Percentiles rank a stretch among this genome's conserved stretches.
Evolutionary conservation across 108 stramenopile species (phyloP).

Genomic region (Cyclotella cryptica): DNA sequence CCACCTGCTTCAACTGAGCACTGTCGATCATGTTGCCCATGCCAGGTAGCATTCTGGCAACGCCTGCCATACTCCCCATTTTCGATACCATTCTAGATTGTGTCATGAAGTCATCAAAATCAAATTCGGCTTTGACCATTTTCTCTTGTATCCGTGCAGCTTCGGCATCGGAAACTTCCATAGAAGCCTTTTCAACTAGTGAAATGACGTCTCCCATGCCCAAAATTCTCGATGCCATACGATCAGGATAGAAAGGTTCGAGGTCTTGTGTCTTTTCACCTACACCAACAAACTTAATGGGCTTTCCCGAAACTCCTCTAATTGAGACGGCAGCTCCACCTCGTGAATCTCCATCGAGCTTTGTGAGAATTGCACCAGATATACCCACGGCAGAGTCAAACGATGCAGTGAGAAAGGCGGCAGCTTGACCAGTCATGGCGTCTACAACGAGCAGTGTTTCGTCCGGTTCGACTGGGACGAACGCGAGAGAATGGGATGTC

Average conservation of each 20-base stretch:
- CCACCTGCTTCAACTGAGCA: constrained; percentile 72
- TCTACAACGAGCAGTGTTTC: constrained; percentile 97
- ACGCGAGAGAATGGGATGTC: neutral
- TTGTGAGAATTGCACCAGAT: constrained; percentile 94
- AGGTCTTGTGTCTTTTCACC: constrained; percentile 92
- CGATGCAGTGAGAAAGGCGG: constrained; percentile 92
- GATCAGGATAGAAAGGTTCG: constrained; percentile 97
- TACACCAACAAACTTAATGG: constrained; percentile 96
- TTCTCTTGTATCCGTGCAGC: constrained; percentile 85
- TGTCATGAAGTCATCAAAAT: constrained; percentile 94
- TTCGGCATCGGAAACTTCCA: constrained; percentile 91
- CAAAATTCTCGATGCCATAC: constrained; percentile 95
- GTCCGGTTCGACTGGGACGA: constrained; percentile 73
- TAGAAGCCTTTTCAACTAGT: constrained; percentile 94
- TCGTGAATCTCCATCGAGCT: constrained; percentile 95
- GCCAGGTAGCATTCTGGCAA: constrained; percentile 96
- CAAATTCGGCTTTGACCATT: constrained; percentile 88
- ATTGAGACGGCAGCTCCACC: constrained; percentile 95
- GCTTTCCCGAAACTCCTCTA: constrained; percentile 92
- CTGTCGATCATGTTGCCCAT: constrained; percentile 80
- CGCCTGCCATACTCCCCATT: constrained; percentile 90
- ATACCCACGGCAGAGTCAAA: constrained; percentile 94
- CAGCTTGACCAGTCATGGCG: constrained; percentile 98
- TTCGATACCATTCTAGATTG: constrained; percentile 86
- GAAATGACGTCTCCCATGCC: constrained; percentile 97